Evolutionary conservation across 768 basidiomycete genomes (phyloP).

Genomic region (Boletus tylopilopsis): DNA sequence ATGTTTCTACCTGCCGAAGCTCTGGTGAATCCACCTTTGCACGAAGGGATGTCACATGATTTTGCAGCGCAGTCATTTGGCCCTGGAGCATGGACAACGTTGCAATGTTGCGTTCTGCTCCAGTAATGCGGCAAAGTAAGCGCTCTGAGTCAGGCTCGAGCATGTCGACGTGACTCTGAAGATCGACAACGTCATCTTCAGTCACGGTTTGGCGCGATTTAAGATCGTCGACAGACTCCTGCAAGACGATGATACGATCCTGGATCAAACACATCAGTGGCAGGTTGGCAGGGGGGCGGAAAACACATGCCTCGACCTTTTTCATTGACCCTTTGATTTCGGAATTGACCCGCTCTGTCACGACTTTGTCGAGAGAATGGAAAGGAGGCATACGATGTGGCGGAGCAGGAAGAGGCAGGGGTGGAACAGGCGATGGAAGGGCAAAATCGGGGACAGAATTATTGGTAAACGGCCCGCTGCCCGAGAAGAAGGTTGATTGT

Average conservation of each 20-base stretch:
- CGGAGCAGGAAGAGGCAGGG: slow-evolving; percentile 1
- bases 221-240: slow-evolving; percentile 16
- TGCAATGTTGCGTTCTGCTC: slow-evolving; percentile 31
- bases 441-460: slow-evolving; percentile 20
- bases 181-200: slow-evolving; percentile 31
- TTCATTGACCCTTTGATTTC: slow-evolving; percentile 23
- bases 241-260: slow-evolving; percentile 25
- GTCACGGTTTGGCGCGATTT: slow-evolving; percentile 22
- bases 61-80: slow-evolving; percentile 20
- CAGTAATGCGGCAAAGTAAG: slow-evolving; percentile 24
- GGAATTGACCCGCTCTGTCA: slow-evolving; percentile 19
- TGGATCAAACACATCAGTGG: slow-evolving; percentile 5
- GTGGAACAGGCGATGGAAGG: slow-evolving; percentile 15
- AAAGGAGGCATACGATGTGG: slow-evolving; percentile 11
- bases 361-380: slow-evolving; percentile 11
- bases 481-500: slow-evolving; percentile 16
- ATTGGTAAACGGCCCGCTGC: slow-evolving; percentile 18
- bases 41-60: slow-evolving; percentile 19
- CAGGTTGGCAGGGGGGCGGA: background rate
- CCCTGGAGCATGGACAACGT: slow-evolving; percentile 26
- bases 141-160: slow-evolving; percentile 35
- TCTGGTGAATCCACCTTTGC: slow-evolving; percentile 18
- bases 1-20: slow-evolving; percentile 3
- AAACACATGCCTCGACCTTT: slow-evolving; percentile 17
- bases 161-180: slow-evolving; percentile 36